Evolutionary conservation across 352 stramenopile species (phyloP).

Genomic region (Phytophthora sojae): DNA sequence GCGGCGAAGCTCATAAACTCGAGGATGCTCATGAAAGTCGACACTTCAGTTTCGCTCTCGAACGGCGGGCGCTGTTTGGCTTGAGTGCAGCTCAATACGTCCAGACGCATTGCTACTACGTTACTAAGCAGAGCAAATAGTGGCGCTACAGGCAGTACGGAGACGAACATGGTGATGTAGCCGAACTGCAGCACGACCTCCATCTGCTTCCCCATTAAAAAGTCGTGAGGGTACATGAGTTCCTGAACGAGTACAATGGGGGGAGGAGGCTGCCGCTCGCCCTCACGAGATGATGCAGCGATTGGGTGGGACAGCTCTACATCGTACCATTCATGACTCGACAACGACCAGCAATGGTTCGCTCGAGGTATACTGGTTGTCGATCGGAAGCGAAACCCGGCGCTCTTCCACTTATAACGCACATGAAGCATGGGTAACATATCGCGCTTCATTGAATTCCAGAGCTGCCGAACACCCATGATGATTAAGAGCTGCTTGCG

Average conservation of each 20-base stretch:
- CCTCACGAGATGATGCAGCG: conserved; percentile 1
- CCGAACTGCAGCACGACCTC: conserved; percentile 91
- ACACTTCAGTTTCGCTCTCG: conserved; percentile 86
- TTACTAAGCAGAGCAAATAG: conserved; percentile 91
- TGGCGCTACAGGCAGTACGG: conserved; percentile 89
- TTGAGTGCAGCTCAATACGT: conserved; percentile 84
- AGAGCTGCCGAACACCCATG: conserved; percentile 76
- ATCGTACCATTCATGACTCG: conserved; percentile 68
- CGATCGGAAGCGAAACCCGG: conserved; percentile 47
- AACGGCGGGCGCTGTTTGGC: conserved; percentile 78
- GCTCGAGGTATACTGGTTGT: conserved; percentile 16
- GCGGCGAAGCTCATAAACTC: conserved; percentile 92
- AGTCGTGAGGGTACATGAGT: conserved; percentile 74
- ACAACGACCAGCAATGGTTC: conserved; percentile 27
- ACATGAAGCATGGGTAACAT: conserved; percentile 65
- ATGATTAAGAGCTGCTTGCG: conserved; percentile 76
- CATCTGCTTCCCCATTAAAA: conserved; percentile 83
- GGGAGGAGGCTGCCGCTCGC: conserved; percentile 34
- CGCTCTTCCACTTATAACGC: conserved; percentile 46
- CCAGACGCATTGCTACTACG: conserved; percentile 87
- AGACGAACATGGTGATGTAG: conserved; percentile 96
- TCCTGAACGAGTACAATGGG: conserved; percentile 68
- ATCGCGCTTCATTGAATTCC: conserved; percentile 63
- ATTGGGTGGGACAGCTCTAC: conserved; percentile 35
- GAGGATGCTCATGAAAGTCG: conserved; percentile 92